Evolutionary conservation across 1,139 yeast species (phyloP), one percentile per base, ranked within the genome.

Genomic region (Debaryomyces sp.): DNA sequence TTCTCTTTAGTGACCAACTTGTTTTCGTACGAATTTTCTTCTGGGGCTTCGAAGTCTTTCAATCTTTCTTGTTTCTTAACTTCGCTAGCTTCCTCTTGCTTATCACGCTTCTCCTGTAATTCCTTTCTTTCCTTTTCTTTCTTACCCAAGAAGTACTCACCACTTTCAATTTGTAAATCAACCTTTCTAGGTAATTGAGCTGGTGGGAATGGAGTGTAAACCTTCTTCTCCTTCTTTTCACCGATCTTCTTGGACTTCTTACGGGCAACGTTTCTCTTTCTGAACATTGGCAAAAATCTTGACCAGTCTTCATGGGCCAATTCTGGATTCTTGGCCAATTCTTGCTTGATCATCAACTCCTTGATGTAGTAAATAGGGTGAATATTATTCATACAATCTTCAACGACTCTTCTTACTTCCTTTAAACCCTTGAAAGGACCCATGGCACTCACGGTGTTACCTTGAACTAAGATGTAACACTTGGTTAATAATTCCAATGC

Each of bases 161-260:
- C 99, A 76, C 96, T 86, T 72, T 94, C 99, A 71, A 95, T 91
- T 73, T 92, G 96, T 66, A 92, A 75, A 82, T 95, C 99, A 70
- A 95, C 79, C 88, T 94, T 92, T 78, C 99, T 87, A 64, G 98
- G 99, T 58, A 83, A 82, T 72, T 90, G 99, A 50, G 90, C 89
- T 58, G 99, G 99, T 71, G 99, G 99, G 91, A 95, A 95, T 64
- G 99, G 99, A 29, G 99, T 94, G 81, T 94, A 94, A 3, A 83
- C 86, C 72, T 85, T 90, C 88, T 88, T 88, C 68, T 87, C 89
- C 59, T 74, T 80, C 34, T 27, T 41, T 4, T 29, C 42, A 62
- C 68, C 71, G 47, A 68, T 65, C 60, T 73, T 71, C 75, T 82
- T 85, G 55, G 94, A 89, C 77, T 85, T 86, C 87, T 89, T 89